These are phyloP conservation scores for Trichodelitschia bisporula DNA, from an alignment of 495 filamentous ascomycete species.

Conservation along the genomic window DNA sequence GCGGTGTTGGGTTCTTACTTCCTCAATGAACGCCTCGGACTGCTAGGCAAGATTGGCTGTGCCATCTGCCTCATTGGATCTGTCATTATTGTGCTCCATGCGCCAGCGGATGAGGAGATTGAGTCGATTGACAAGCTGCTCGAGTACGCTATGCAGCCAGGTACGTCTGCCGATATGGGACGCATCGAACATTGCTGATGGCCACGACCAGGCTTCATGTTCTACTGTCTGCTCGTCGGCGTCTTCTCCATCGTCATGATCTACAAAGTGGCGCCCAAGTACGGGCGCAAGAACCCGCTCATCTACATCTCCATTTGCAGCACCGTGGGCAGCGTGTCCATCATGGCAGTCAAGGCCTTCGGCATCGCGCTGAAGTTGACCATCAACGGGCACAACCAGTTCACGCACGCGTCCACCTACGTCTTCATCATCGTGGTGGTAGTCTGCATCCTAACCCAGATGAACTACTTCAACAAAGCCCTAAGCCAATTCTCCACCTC, in stretches of 20 bases:
- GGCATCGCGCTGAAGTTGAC: conserved; percentile 92
- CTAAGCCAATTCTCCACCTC: conserved; percentile 90
- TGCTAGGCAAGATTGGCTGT: conserved; percentile 78
- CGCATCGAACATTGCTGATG: not conserved
- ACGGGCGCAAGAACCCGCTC: conserved; percentile 86
- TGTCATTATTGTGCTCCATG: conserved; percentile 92
- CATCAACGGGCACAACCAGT: conserved; percentile 76
- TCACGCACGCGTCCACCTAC: conserved; percentile 79
- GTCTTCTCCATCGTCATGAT: conserved; percentile 84
- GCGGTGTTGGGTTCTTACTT: conserved; percentile 89
- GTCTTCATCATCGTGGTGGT: conserved; percentile 82
- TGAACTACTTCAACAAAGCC: conserved; percentile 99
- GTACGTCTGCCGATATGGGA: conserved; percentile 23
- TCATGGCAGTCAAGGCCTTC: conserved; percentile 97
- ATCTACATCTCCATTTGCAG: conserved; percentile 95
- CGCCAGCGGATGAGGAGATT: conserved; percentile 79
- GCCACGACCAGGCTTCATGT: conserved; percentile 41
- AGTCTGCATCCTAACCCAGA: conserved; percentile 90
- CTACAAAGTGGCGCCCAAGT: conserved; percentile 65
- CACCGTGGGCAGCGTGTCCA: conserved; percentile 83
- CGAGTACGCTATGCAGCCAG: conserved; percentile 65
- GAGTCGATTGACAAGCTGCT: conserved; percentile 71
- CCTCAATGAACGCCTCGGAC: conserved; percentile 66
- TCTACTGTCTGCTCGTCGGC: conserved; percentile 54
- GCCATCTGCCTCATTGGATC: conserved; percentile 91